phyloP scores from a whole-genome alignment of 2,329 filamentous ascomycete genomes.

The Colletotrichum spaethianum region DNA sequence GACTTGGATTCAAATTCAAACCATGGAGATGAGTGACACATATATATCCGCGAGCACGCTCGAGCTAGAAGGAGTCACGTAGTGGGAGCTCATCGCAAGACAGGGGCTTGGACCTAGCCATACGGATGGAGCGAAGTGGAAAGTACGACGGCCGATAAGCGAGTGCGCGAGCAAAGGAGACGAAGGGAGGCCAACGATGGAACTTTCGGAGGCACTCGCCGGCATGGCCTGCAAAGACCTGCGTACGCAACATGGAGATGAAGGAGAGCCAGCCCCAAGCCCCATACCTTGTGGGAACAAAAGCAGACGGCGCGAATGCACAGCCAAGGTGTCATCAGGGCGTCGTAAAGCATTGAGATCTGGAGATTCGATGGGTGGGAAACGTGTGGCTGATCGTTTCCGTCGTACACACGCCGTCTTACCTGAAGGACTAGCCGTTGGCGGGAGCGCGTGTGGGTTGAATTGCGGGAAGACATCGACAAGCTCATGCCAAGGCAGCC shows the following conservation, averaged over 20 bases:
- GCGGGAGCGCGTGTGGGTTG: background rate
- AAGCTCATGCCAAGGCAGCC: conserved; percentile 1
- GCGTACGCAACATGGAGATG: background rate
- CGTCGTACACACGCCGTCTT: conserved; percentile 3
- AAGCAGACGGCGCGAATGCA: background rate
- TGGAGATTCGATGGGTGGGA: background rate
- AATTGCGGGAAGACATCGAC: background rate
- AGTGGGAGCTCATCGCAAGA: background rate
- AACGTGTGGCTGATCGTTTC: conserved; percentile 1
- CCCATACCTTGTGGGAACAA: background rate
- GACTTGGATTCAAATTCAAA: background rate
- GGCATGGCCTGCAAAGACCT: background rate
- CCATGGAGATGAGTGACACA: background rate
- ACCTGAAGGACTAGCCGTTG: background rate
- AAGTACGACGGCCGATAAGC: conserved; percentile 8
- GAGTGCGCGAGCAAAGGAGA: conserved; percentile 10
- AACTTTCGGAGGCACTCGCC: background rate
- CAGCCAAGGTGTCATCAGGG: background rate
- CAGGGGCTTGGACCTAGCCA: background rate
- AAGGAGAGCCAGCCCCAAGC: background rate
- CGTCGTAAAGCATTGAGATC: background rate
- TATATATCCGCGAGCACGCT: background rate
- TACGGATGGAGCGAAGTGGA: background rate
- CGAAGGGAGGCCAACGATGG: background rate
- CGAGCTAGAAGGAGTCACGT: background rate